A percentile compares a stretch with the other conserved stretches of the same genome.
phyloP scores from a whole-genome alignment of 1,139 yeast genomes.

The Suhomyces bribrorum region DNA sequence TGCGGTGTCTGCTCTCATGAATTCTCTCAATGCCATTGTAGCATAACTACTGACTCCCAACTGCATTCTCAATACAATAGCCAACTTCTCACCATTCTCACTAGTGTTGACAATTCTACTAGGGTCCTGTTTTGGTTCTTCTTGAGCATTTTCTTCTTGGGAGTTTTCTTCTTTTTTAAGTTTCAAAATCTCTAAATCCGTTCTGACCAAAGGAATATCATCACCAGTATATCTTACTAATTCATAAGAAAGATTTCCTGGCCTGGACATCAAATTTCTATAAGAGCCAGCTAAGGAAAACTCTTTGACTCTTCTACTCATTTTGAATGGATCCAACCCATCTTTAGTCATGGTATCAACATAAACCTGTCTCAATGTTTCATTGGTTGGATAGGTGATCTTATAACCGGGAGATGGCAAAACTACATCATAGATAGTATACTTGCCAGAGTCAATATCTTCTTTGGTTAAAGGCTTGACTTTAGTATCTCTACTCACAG shows the following conservation, averaged over 20 bases:
- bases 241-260: constrained; percentile 63
- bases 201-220: constrained; percentile 70
- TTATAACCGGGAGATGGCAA: constrained; percentile 96
- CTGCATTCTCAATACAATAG: constrained; percentile 74
- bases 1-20: constrained; percentile 80
- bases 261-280: constrained; percentile 71
- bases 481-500: constrained; percentile 51
- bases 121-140: constrained; percentile 2
- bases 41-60: constrained; percentile 91
- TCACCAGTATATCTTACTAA: constrained; percentile 62
- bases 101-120: constrained; percentile 5
- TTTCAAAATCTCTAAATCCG: constrained; percentile 73
- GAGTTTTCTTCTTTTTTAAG: constrained; percentile 32
- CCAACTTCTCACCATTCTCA: constrained; percentile 53
- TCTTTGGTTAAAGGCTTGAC: constrained; percentile 74
- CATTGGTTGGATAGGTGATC: constrained; percentile 75
- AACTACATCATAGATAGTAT: constrained; percentile 78
- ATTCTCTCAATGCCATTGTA: constrained; percentile 94
- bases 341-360: constrained; percentile 75
- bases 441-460: constrained; percentile 62
- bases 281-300: constrained; percentile 92
- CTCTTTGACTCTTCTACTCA: constrained; percentile 84
- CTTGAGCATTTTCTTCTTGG: constrained; percentile 23
- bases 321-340: constrained; percentile 77
- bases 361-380: constrained; percentile 60